Evolutionary conservation across 257 asterid species (phyloP), one percentile per base, ranked within the genome.

Genomic region (Salvia hispanica): DNA sequence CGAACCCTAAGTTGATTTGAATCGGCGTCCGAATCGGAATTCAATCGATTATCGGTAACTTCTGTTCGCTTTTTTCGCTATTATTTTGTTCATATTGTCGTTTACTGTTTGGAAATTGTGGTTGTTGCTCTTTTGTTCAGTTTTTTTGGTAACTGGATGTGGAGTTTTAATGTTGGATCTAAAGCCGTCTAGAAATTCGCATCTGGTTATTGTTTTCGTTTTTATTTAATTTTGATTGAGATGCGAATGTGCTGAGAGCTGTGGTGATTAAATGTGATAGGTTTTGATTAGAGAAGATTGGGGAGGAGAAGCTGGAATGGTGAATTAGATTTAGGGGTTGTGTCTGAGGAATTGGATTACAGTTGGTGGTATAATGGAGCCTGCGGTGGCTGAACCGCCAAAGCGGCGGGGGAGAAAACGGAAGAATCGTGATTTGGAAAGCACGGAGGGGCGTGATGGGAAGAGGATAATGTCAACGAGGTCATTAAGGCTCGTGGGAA

Each of bases 321-420:
- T 63, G 75, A 74, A 70, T 80, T 75, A 72, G 72, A 54, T 70
- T 58, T 66, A 63, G 70, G 71, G 51, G 14, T 57, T 57, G 62
- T 40, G 28, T 78, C 70, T 45, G 74, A 56, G 73, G 77, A 66
- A 69, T 72, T 47, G 36, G 57, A 28, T 69, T 54, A 25, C 50
- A 13, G 43, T 37, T 62, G 77, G 72, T 72, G 67, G 63, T 56
- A 40, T 39, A 50, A 92, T 86, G 98, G 92, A 82, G 69, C 47
- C 73, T 64, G 76, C 57, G 31, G 81, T 52, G 57, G 66, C 60
- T 71, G 84, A 40, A 48, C 72, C 79, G 34, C 67, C 59, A 72
- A 84, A 57, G 78, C 82, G 88, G 16, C 70, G 95, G 68, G 98
- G 98, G 31, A 80, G 97, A 76, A 92, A 92, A 74, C 76, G 93